These are phyloP conservation scores for Trichoderma orchidacearum DNA, from an alignment of 495 filamentous ascomycete species.

Conservation along the genomic window DNA sequence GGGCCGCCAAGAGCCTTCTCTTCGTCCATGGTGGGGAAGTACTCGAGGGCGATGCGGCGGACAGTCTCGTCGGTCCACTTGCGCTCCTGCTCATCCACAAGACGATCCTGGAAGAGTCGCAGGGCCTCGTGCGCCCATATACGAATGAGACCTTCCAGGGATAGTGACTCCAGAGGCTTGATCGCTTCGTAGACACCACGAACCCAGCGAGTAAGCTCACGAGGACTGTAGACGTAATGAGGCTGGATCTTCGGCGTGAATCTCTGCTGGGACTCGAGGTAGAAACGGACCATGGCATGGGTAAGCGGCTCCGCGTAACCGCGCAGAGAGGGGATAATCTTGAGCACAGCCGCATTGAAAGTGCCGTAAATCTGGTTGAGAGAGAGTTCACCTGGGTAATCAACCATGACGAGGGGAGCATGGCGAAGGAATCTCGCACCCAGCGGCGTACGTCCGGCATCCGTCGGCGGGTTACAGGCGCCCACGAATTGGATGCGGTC, in stretches of 20 bases:
- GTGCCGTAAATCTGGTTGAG: constrained; percentile 95
- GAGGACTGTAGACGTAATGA: constrained; percentile 97
- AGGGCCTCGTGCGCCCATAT: constrained; percentile 98
- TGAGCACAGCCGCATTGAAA: constrained; percentile 91
- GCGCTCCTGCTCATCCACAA: constrained; percentile 87
- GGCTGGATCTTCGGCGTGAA: constrained; percentile 96
- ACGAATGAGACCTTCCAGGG: constrained; percentile 82
- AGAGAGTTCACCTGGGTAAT: constrained; percentile 92
- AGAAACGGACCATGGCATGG: constrained; percentile 95
- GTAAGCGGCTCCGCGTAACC: constrained; percentile 90
- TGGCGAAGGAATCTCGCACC: constrained; percentile 87
- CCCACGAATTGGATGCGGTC: constrained; percentile 98
- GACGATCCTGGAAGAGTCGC: constrained; percentile 89
- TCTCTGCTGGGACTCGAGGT: constrained; percentile 79
- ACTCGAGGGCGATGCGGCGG: constrained; percentile 68
- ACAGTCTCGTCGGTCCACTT: constrained; percentile 87
- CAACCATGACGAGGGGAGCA: constrained; percentile 95
- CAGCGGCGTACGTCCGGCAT: constrained; percentile 91
- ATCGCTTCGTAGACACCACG: constrained; percentile 96
- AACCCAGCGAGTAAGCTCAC: constrained; percentile 95
- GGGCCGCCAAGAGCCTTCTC: constrained; percentile 79
- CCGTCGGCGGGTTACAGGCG: constrained; percentile 97
- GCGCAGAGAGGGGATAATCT: constrained; percentile 89
- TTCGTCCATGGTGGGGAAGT: constrained; percentile 88
- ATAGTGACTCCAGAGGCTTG: constrained; percentile 72